Conservation (phyloP, 495 filamentous ascomycete species). For the Aspergillus nidulans region DNA sequence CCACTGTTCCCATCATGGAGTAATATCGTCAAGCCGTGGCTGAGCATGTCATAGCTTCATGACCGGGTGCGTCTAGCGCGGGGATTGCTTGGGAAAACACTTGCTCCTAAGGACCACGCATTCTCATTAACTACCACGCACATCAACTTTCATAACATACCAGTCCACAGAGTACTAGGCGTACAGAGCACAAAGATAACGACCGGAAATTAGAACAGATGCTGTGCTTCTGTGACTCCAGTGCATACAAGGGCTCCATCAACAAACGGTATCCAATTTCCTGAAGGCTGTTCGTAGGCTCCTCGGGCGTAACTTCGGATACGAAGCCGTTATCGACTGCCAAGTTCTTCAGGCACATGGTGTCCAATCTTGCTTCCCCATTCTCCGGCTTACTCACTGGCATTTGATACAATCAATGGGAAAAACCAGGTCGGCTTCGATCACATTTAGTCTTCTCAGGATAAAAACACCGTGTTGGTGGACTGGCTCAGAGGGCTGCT, state of each 20-base stretch:
- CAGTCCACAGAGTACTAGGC: too few species aligned
- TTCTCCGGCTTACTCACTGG: background rate
- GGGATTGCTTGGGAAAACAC: background rate
- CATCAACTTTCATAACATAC: background rate
- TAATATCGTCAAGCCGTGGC: background rate
- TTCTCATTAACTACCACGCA: background rate
- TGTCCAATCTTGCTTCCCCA: background rate
- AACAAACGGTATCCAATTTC: background rate
- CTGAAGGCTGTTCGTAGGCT: constrained; percentile 4
- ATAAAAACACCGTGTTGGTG: background rate
- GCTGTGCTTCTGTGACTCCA: background rate
- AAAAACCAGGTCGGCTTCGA: too few species aligned
- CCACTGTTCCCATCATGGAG: background rate
- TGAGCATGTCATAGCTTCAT: constrained; percentile 1
- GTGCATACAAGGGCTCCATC: background rate
- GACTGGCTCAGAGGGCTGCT: background rate
- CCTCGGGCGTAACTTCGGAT: background rate
- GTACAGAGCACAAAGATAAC: background rate
- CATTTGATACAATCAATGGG: background rate
- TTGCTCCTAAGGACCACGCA: background rate
- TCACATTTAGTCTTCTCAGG: too few species aligned
- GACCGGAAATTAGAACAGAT: background rate
- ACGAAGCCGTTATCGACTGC: background rate
- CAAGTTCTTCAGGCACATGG: constrained; percentile 16
- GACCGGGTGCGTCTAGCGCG: background rate